Percentiles rank a stretch among this genome's conserved stretches.
These are phyloP conservation scores for Aspergillus sclerotialis DNA, from an alignment of 2,329 filamentous ascomycete species.

Conservation along the genomic window DNA sequence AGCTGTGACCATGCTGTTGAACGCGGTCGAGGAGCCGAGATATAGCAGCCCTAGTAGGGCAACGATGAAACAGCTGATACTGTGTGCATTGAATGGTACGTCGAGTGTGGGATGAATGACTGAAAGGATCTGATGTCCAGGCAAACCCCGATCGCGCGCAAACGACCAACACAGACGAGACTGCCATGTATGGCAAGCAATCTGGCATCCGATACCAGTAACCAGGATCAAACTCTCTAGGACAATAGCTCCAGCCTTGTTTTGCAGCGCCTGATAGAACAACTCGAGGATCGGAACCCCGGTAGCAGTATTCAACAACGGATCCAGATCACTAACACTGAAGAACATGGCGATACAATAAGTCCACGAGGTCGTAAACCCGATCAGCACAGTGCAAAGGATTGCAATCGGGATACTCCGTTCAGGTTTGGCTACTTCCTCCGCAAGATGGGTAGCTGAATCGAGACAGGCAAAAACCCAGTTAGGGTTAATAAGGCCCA, in stretches of 20 bases:
- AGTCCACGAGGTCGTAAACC: slow-evolving; percentile 44
- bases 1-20: slow-evolving; percentile 38
- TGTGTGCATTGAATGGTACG: slow-evolving; percentile 41
- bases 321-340: slow-evolving; percentile 39
- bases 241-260: slow-evolving; percentile 37
- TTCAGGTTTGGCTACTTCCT: slow-evolving; percentile 43
- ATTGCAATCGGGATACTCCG: slow-evolving; percentile 45
- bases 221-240: slow-evolving; percentile 40
- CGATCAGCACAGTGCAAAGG: slow-evolving; percentile 43
- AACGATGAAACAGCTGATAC: slow-evolving; percentile 38
- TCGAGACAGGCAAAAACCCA: slow-evolving; percentile 47
- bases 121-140: slow-evolving; percentile 35
- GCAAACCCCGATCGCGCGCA: slow-evolving; percentile 45
- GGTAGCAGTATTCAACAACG: slow-evolving; percentile 34
- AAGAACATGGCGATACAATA: slow-evolving; percentile 46
- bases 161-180: slow-evolving; percentile 47
- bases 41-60: slow-evolving; percentile 42
- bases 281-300: slow-evolving; percentile 43
- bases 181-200: slow-evolving; percentile 45
- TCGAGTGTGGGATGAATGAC: slow-evolving; percentile 35
- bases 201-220: slow-evolving; percentile 40
- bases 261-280: slow-evolving; percentile 38
- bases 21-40: slow-evolving; percentile 35
- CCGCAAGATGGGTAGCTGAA: slow-evolving; percentile 45
- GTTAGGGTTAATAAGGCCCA: slow-evolving; percentile 46